Conservation (phyloP, 352 stramenopile genomes). For the Phytophthora tentaculata region DNA sequence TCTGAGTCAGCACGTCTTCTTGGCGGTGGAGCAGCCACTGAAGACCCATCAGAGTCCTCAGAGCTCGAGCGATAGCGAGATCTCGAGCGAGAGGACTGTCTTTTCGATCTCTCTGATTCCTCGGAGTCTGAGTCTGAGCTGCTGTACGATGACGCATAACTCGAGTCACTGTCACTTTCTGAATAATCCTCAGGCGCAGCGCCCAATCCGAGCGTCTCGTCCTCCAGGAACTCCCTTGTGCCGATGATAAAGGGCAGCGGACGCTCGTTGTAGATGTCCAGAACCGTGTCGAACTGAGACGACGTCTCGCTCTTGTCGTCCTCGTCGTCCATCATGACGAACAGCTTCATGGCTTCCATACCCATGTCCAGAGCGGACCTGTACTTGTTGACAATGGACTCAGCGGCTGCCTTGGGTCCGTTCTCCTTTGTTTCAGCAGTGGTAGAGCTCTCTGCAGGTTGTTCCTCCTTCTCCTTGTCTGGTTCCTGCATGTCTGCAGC, state of each 20-base stretch:
- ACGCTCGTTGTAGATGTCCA: slow-evolving; percentile 91
- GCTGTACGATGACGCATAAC: slow-evolving; percentile 70
- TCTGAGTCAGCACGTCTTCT: slow-evolving; percentile 40
- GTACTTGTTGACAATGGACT: slow-evolving; percentile 80
- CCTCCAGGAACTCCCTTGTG: slow-evolving; percentile 84
- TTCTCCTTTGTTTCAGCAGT: slow-evolving; percentile 27
- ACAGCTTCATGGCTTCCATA: slow-evolving; percentile 85
- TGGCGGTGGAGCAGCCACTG: slow-evolving; percentile 22
- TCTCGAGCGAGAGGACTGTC: slow-evolving; percentile 21
- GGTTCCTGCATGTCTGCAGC: slow-evolving; percentile 1
- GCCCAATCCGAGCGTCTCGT: slow-evolving; percentile 83
- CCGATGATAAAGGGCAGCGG: slow-evolving; percentile 89
- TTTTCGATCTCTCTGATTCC: slow-evolving; percentile 19
- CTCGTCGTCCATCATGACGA: slow-evolving; percentile 81
- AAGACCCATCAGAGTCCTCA: slow-evolving; percentile 49
- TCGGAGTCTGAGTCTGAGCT: slow-evolving; percentile 64
- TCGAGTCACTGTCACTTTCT: slow-evolving; percentile 64
- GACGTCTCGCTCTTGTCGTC: slow-evolving; percentile 60
- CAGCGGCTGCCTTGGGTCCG: slow-evolving; percentile 35
- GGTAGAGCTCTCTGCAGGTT: not conserved
- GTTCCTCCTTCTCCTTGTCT: slow-evolving; percentile 11
- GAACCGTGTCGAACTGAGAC: slow-evolving; percentile 70
- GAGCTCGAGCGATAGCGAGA: slow-evolving; percentile 40
- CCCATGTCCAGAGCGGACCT: slow-evolving; percentile 79
- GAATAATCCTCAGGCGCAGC: slow-evolving; percentile 64